These are phyloP conservation scores for Paraphoma chrysanthemicola DNA, from an alignment of 2,329 filamentous ascomycete genomes.

Conservation along the genomic window DNA sequence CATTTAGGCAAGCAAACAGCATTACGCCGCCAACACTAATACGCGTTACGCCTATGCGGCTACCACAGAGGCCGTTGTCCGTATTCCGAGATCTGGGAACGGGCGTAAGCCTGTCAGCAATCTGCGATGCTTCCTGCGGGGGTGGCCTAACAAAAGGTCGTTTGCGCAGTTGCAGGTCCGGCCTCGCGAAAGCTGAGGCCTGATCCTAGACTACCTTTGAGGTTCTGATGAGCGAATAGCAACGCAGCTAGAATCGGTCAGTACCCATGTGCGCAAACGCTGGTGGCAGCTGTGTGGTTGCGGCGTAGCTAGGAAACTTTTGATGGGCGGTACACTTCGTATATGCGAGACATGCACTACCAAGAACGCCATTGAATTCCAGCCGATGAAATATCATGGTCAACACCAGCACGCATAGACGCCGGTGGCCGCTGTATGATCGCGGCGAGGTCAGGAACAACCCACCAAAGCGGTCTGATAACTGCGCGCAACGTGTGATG, in stretches of 20 bases:
- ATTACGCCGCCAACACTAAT: constrained; percentile 16
- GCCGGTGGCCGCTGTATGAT: constrained; percentile 10
- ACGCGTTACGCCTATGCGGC: constrained; percentile 6
- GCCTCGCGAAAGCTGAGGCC: neutral
- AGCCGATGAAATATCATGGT: neutral
- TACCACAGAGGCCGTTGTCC: neutral
- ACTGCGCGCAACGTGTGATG: neutral
- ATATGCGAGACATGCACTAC: too few relatives aligned
- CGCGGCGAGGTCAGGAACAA: neutral
- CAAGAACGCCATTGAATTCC: too few relatives aligned
- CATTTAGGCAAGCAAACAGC: constrained; percentile 2
- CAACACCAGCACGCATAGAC: constrained; percentile 4
- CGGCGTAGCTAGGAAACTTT: constrained; percentile 3
- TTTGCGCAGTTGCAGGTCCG: constrained; percentile 7
- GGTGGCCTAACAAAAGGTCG: constrained; percentile 15
- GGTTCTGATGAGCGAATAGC: neutral
- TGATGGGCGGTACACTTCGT: too few relatives aligned
- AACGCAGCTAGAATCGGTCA: neutral
- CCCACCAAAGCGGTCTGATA: neutral
- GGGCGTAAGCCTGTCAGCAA: constrained; percentile 19
- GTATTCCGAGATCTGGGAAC: constrained; percentile 4
- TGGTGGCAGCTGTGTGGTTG: constrained; percentile 7
- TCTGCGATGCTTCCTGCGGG: constrained; percentile 10
- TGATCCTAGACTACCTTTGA: too few relatives aligned
- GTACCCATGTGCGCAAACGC: constrained; percentile 7